Evolutionary conservation across 2,329 filamentous ascomycete species (phyloP), one percentile per base, ranked within the genome.

Genomic region (Curvularia sp.): DNA sequence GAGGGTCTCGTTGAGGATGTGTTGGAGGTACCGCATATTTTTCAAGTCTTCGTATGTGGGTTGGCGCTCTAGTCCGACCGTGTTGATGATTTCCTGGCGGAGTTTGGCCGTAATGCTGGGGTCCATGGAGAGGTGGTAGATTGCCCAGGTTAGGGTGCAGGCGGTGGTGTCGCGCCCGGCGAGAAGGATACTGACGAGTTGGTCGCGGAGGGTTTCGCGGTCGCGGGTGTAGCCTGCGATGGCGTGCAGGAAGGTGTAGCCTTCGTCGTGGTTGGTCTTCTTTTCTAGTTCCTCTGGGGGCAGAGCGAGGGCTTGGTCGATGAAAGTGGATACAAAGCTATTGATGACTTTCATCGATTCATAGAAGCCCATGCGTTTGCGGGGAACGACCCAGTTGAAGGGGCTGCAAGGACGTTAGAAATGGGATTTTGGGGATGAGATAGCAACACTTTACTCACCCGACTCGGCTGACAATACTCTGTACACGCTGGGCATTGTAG

Each of bases 101-200:
- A 97, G 83, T 73, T 87, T 90, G 52, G 80, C 75, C 3, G 92
- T 85, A 2, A 86, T 83, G 2, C 86, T 80, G 0, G 92, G 92
- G 65, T 91, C 84, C 15, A 87, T 86, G 38, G 88, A 85, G 1
- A 97, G 83, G 76, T 97, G 92, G 76, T 95, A 96, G 58, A 97
- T 83, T 35, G 86, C 83, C 89, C 92, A 97, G 0, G 88, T 90
- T 0, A 97, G 83, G 0, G 91, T 92, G 15, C 84, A 86, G 30
- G 93, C 93, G 0, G 93, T 97, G 13, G 93, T 97, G 76, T 97
- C 93, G 22, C 91, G 86, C 12, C 92, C 93, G 1, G 93, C 93
- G 15, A 97, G 85, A 2, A 97, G 85, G 10, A 97, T 85, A 44
- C 69, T 72, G 22, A 76, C 85, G 48, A 97, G 82, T 77, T 97